Evolutionary conservation across 2,329 filamentous ascomycete genomes (phyloP), one percentile per base, ranked within the genome.

Genomic region (Alternaria brassicicola): DNA sequence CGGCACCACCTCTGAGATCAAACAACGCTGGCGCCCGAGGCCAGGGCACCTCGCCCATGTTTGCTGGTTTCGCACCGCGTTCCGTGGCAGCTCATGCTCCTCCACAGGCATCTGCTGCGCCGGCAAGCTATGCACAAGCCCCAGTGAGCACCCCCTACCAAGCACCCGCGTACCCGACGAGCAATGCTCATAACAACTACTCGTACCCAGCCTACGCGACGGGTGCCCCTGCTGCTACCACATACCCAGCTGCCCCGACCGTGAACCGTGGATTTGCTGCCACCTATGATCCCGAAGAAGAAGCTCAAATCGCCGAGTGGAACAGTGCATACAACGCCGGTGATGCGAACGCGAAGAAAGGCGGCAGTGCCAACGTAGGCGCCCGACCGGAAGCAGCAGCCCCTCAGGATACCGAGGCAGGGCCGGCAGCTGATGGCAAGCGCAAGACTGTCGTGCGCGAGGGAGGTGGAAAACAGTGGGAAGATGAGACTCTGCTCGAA

Each of bases 301-400:
- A 95, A 57, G 92, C 92, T 28, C 92, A 96, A 77, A 93, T 97
- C 61, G 93, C 93, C 47, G 91, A 96, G 78, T 97, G 94, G 92
- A 93, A 96, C 78, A 94, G 90, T 78, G 92, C 93, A 25, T 97
- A 97, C 78, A 86, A 88, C 63, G 88, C 85, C 67, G 88, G 90
- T 48, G 81, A 83, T n/a, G 73, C 66, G 8, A 68, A 62, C 41
- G 76, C 73, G 55, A 82, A 78, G 46, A 81, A 80, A 61, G 75
- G 76, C 10, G 76, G 80, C 1, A 80, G 81, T 21, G 80, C 80
- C 4, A 69, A 59, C 33, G 63, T 75, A 23, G 73, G 78, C 51
- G 71, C 79, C 8, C 75, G 80, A 21, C 57, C 58, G 30, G 73
- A 74, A 28, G 65, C 66, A 3, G 63, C 67, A 19, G 57, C 71